These are phyloP conservation scores for Metschnikowia henanensis DNA, from an alignment of 805 yeast genomes.

Conservation along the genomic window DNA sequence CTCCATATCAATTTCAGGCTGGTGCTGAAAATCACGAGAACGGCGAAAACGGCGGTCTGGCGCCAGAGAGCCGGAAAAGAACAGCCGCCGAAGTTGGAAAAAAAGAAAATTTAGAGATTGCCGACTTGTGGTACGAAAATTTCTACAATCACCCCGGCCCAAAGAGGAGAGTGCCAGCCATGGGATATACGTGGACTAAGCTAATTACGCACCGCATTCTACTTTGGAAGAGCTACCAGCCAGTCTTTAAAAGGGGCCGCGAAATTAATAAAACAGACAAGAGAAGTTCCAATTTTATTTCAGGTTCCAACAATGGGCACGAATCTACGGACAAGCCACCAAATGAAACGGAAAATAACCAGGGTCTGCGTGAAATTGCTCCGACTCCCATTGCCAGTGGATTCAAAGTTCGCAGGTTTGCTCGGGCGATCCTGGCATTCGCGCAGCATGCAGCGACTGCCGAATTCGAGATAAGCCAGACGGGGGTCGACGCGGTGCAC, in stretches of 20 bases:
- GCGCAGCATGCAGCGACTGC: conserved; percentile 5
- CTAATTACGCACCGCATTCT: conserved; percentile 16
- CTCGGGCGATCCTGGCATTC: conserved; percentile 5
- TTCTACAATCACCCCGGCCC: not conserved
- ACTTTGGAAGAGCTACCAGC: conserved; percentile 18
- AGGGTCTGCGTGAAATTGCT: not conserved
- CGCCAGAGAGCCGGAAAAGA: not conserved
- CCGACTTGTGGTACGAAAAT: not conserved
- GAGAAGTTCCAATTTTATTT: too few species aligned
- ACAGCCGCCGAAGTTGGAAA: not conserved
- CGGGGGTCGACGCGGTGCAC: conserved; percentile 9
- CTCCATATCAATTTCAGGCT: not conserved
- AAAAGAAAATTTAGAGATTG: not conserved
- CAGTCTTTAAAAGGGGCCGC: not conserved
- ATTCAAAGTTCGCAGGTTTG: conserved; percentile 8
- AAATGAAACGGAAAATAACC: not conserved
- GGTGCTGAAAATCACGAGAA: not conserved
- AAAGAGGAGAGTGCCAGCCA: conserved; percentile 16
- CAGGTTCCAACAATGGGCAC: not conserved
- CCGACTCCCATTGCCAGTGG: not conserved
- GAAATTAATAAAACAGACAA: too few species aligned
- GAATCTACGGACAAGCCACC: not conserved
- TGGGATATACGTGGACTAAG: conserved; percentile 22
- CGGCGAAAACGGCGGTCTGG: not conserved
- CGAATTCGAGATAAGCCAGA: conserved; percentile 12